These are phyloP conservation scores for Entrophospora sp. DNA, from an alignment of 192 early-diverging fungal genomes.

Conservation along the genomic window DNA sequence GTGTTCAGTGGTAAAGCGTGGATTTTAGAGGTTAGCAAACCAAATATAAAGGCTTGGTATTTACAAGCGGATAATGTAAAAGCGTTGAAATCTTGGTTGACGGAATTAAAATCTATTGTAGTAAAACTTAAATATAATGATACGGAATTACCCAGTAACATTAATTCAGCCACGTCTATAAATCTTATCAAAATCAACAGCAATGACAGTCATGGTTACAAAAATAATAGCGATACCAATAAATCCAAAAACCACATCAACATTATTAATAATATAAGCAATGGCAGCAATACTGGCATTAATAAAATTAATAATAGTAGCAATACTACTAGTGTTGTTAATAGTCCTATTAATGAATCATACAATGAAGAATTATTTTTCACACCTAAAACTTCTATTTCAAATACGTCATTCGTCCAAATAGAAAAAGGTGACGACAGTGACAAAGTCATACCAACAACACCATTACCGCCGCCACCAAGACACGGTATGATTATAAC, in stretches of 20 bases:
- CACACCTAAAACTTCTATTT: background rate
- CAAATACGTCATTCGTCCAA: background rate
- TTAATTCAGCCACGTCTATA: slow-evolving; percentile 11
- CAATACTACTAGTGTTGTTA: too few relatives aligned
- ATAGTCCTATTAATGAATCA: background rate
- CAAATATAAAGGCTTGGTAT: slow-evolving; percentile 32
- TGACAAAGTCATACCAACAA: too few relatives aligned
- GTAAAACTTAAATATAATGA: slow-evolving; percentile 9
- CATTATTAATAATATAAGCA: too few relatives aligned
- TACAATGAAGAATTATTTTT: background rate
- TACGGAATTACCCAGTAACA: background rate
- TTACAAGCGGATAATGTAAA: slow-evolving; percentile 29
- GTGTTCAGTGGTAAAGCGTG: slow-evolving; percentile 31
- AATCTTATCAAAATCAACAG: background rate
- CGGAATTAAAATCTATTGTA: slow-evolving; percentile 28
- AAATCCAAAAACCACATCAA: too few relatives aligned
- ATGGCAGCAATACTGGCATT: slow-evolving; percentile 6
- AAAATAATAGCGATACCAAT: too few relatives aligned
- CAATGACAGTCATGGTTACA: background rate
- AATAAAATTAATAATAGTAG: too few relatives aligned
- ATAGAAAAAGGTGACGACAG: too few relatives aligned
- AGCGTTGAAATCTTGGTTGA: slow-evolving; percentile 29
- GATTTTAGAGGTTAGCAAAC: slow-evolving; percentile 28
- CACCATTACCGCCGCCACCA: slow-evolving; percentile 11
- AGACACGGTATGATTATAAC: background rate